phyloP scores from a whole-genome alignment of 2,329 filamentous ascomycete species.

The Fusarium fujikuroi region DNA sequence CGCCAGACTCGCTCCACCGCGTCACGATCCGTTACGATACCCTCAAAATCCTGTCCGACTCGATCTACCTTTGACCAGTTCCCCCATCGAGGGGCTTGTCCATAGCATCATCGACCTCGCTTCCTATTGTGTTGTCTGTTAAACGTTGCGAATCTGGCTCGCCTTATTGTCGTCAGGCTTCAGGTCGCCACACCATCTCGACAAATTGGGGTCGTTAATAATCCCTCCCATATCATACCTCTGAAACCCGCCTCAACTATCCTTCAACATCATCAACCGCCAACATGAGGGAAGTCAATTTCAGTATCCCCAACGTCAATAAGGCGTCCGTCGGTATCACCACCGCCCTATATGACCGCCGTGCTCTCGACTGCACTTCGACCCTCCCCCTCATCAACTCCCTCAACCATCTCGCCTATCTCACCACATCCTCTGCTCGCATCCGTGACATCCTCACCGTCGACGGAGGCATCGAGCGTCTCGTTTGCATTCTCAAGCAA shows the following conservation, averaged over 20 bases:
- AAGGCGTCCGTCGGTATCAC: slow-evolving; percentile 99
- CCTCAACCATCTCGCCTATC: slow-evolving; percentile 96
- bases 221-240: slow-evolving; percentile 32
- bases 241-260: slow-evolving; percentile 21
- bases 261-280: slow-evolving; percentile 37
- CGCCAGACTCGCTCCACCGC: slow-evolving; percentile 38
- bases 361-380: slow-evolving; percentile 97
- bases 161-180: slow-evolving; percentile 26
- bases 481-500: slow-evolving; percentile 98
- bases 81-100: slow-evolving; percentile 42
- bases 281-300: slow-evolving; percentile 99
- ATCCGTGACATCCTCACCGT: slow-evolving; percentile 98
- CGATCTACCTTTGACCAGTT: slow-evolving; percentile 32
- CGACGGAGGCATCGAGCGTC: slow-evolving; percentile 95
- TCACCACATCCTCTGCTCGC: slow-evolving; percentile 96
- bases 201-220: slow-evolving; percentile 38
- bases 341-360: slow-evolving; percentile 95
- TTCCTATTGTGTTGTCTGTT: slow-evolving; percentile 8
- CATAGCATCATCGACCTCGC: slow-evolving; percentile 21
- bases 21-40: slow-evolving; percentile 42
- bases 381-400: slow-evolving; percentile 98
- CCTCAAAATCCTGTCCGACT: slow-evolving; percentile 37
- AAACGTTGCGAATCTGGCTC: slow-evolving; percentile 28
- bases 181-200: slow-evolving; percentile 38
- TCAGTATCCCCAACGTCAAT: slow-evolving; percentile 99